A percentile compares a stretch with the other conserved stretches of the same genome.
Conservation (phyloP, 306 rosid genomes). For the Delonix regia region DNA sequence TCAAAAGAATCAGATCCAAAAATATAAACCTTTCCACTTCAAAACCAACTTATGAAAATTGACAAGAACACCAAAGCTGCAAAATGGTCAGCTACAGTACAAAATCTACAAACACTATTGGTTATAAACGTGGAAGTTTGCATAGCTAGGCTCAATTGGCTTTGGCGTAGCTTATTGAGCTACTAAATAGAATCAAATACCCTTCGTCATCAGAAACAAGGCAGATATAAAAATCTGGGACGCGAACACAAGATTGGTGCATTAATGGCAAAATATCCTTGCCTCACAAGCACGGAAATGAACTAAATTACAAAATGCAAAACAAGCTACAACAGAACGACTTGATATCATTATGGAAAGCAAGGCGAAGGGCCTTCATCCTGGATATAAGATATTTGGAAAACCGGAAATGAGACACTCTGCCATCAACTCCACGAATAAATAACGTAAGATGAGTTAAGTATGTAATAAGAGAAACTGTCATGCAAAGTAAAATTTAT, state of each 20-base stretch:
- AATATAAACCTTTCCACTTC: not conserved
- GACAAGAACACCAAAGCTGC: not conserved
- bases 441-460: not conserved
- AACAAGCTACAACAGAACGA: not conserved
- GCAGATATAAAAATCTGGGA: not conserved
- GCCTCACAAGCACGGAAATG: not conserved
- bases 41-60: not conserved
- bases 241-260: not conserved
- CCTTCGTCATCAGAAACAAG: conserved; percentile 4
- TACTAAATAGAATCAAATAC: conserved; percentile 18
- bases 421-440: not conserved
- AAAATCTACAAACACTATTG: not conserved
- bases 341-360: not conserved
- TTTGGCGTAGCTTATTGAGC: conserved; percentile 5
- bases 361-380: not conserved
- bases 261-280: not conserved
- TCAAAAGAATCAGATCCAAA: not conserved
- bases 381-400: not conserved
- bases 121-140: conserved; percentile 14
- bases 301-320: not conserved
- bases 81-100: not conserved
- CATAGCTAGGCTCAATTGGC: conserved; percentile 9
- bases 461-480: not conserved
- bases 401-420: not conserved
- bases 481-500: not conserved